These are phyloP conservation scores for Wickerhamomyces bovis DNA, from an alignment of 805 yeast species.

Conservation along the genomic window DNA sequence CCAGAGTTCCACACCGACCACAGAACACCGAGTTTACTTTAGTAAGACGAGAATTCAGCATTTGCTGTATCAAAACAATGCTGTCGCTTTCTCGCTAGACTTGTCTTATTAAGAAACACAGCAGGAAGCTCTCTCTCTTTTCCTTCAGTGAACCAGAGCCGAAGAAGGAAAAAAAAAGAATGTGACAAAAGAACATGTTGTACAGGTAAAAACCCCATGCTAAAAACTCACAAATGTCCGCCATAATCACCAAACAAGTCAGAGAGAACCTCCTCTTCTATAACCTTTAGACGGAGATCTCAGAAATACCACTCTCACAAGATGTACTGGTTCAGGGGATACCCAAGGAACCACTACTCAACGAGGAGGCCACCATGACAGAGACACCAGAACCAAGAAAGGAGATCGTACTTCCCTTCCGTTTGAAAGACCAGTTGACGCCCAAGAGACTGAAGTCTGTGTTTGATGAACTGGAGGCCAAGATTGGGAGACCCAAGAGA, in stretches of 20 bases:
- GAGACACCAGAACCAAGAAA: conserved; percentile 1
- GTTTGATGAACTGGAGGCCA: conserved; percentile 27
- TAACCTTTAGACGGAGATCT: conserved; percentile 19
- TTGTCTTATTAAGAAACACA: too few relatives aligned
- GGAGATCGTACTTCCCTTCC: conserved; percentile 31
- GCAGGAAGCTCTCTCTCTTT: too few relatives aligned
- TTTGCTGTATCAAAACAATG: too few relatives aligned
- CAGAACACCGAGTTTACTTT: too few relatives aligned
- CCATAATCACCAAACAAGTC: conserved; percentile 9
- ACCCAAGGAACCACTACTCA: conserved; percentile 19
- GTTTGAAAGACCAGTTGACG: conserved; percentile 26
- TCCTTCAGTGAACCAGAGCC: too few relatives aligned
- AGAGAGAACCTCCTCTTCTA: conserved; percentile 17
- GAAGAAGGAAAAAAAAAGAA: too few relatives aligned
- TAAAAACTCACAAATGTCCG: neutral
- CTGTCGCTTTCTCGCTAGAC: too few relatives aligned
- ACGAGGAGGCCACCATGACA: conserved; percentile 11
- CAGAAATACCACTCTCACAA: conserved; percentile 7
- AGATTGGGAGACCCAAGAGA: conserved; percentile 32
- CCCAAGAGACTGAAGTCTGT: conserved; percentile 34
- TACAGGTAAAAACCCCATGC: too few relatives aligned
- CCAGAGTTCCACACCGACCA: too few relatives aligned
- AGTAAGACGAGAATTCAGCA: too few relatives aligned
- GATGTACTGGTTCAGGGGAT: conserved; percentile 12
- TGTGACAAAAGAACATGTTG: neutral